Evolutionary conservation across 768 basidiomycete genomes (phyloP).

Genomic region (Suillus decipiens): DNA sequence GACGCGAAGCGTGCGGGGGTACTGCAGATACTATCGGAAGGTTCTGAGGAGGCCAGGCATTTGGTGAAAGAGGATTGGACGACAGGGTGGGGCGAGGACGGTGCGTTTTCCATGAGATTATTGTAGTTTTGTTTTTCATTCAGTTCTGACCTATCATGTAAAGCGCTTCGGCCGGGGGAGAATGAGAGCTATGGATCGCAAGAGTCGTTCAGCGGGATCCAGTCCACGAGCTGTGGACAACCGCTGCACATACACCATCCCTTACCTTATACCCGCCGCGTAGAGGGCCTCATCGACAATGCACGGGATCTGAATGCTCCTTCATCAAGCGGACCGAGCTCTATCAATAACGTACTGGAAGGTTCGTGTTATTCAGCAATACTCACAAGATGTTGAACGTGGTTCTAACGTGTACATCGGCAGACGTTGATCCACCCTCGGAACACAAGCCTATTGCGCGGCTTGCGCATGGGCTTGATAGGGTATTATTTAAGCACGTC

Average conservation of each 20-base stretch:
- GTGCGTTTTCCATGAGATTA: conserved; percentile 15
- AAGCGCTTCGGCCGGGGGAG: neutral
- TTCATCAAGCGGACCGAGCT: neutral
- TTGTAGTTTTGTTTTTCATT: neutral
- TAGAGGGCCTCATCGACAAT: conserved; percentile 22
- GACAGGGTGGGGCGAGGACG: conserved; percentile 25
- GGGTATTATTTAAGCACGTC: conserved; percentile 76
- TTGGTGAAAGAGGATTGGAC: conserved; percentile 14
- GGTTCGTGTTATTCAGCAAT: neutral
- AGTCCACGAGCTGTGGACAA: neutral
- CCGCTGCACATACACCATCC: conserved; percentile 24
- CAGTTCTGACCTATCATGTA: neutral
- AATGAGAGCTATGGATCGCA: conserved; percentile 13
- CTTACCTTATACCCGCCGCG: conserved; percentile 28
- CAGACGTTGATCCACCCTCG: conserved; percentile 47
- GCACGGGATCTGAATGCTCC: conserved; percentile 3
- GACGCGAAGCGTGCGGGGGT: neutral
- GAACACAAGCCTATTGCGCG: conserved; percentile 58
- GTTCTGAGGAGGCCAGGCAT: neutral
- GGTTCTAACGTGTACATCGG: neutral
- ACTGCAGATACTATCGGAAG: neutral
- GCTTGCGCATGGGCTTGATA: conserved; percentile 65
- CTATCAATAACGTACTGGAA: neutral
- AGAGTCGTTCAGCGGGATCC: conserved; percentile 13
- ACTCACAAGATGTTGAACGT: conserved; percentile 23